Base-by-base conservation (phyloP, 2,329 filamentous ascomycete species). In the Fusarium musae region DNA sequence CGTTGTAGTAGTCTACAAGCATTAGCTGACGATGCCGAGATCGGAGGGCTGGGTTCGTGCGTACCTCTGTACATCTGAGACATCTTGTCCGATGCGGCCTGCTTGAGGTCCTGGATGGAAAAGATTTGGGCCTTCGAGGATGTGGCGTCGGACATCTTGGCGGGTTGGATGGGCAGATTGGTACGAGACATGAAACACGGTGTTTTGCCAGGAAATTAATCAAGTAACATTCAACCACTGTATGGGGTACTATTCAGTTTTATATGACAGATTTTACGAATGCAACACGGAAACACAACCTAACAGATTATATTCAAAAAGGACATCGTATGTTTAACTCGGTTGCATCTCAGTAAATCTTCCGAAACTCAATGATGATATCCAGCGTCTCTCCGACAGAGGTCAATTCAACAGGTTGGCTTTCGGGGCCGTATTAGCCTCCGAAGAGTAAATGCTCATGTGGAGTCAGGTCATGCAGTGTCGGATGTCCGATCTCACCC, bases 81-180 rank as follows among this genome's bases (percentile, higher is more conserved):
- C 28, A 63, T 58, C 28, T 63, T 63, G 5, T 44, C 60, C 23
- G 60, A 63, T 28, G 53, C 60, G 46, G 43, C 53, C 32, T 59
- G 16, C 53, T 59, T 59, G 16, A 63, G 53, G 43, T 63, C 60
- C n/a, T 30, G 26, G 17, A 63, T 59, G 19, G 53, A 56, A 15
- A 56, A 56, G 26, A 56, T 23, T n/a, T 56, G 26, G 8, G 37
- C 26, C 15, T 43, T 56, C 15, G 52, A 43, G 26, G 52, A 56
- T 56, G 52, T 30, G 8, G 37, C 26, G 26, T 30, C 37, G 19
- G 52, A 42, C 52, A 56, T 56, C 15, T 56, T 56, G 15, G 52
- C 37, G 19, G 52, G 8, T 42, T 56, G 52, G 8, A 43, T 43
- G 16, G 52, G 37, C 3, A 56, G n/a, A 13, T 12, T 56, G 21